Evolutionary conservation across 192 early-diverging fungal genomes (phyloP), one percentile per base, ranked within the genome.

Genomic region (Bifiguratus adelaidae): DNA sequence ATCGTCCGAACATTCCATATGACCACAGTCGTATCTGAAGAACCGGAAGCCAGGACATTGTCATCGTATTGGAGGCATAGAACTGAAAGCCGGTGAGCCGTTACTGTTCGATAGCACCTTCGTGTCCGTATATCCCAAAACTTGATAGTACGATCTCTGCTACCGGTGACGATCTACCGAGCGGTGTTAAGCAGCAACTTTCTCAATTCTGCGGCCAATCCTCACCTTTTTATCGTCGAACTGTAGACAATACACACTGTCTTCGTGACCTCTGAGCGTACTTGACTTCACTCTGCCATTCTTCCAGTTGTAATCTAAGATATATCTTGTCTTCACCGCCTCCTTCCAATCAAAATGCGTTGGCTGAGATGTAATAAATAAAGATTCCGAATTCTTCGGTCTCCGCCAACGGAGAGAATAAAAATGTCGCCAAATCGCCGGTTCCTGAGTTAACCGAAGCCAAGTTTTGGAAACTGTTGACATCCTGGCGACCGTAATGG

Each of bases 201-300:
- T n/a, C n/a, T n/a, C n/a, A n/a, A n/a, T n/a, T n/a, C n/a, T n/a
- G n/a, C n/a, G n/a, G n/a, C n/a, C n/a, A n/a, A n/a, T n/a, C n/a
- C n/a, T n/a, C n/a, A n/a, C n/a, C 44, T 81, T 82, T 13, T 77
- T 30, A 28, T 77, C 67, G 56, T 95, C 78, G 60, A 78, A 95
- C 45, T 98, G 95, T 13, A 96, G 71, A 48, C 95, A 98, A 48
- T 96, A 89, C 2, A 98, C 93, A 48, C 85, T 88, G 43, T 88
- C 91, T 13, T 25, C 48, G 48, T 98, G 95, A 20, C 89, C 91
- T 7, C 54, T 58, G 12, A 97, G 61, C 13, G 78, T 77, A 19
- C 59, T 66, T 19, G 77, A 64, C 3, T 47, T 40, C 11, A 67
- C 70, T 4, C 43, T 56, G 8, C 56, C 73, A 0, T 57, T 48